phyloP scores from a whole-genome alignment of 371 early-diverging fungal species.

The Lichtheimia corymbifera region DNA sequence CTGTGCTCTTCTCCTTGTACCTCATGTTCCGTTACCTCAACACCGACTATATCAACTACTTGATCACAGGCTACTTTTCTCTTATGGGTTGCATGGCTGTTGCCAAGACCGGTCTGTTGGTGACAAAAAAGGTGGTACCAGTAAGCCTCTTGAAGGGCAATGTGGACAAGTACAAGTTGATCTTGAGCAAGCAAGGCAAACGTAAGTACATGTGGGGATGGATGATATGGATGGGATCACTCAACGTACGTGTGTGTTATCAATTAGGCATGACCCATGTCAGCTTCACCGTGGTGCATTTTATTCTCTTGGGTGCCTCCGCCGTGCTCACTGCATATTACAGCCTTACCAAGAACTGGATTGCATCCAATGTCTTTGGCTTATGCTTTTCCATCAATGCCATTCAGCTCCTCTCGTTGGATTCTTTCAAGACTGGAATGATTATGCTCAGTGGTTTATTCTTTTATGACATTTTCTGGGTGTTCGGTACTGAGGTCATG shows the following conservation, averaged over 20 bases:
- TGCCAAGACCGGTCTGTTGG: constrained; percentile 63
- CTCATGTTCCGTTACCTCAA: constrained; percentile 83
- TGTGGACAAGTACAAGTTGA: constrained; percentile 70
- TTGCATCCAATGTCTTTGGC: constrained; percentile 88
- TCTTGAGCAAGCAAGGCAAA: constrained; percentile 70
- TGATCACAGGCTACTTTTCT: constrained; percentile 88
- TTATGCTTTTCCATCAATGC: constrained; percentile 86
- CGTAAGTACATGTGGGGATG: constrained; percentile 44
- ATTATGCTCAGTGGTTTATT: constrained; percentile 91
- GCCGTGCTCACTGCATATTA: constrained; percentile 75
- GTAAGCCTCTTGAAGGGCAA: constrained; percentile 43
- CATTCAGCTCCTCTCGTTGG: constrained; percentile 85
- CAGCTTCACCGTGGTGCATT: constrained; percentile 77
- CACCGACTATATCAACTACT: constrained; percentile 82
- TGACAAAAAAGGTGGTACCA: constrained; percentile 53
- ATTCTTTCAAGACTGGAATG: constrained; percentile 95
- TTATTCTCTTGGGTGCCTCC: constrained; percentile 59
- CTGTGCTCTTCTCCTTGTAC: constrained; percentile 83
- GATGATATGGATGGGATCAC: neutral
- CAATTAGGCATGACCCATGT: constrained; percentile 57
- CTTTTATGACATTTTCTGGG: constrained; percentile 98
- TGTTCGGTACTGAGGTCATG: constrained; percentile 98
- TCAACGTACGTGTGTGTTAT: neutral
- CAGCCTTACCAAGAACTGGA: constrained; percentile 89
- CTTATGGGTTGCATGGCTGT: constrained; percentile 80